Evolutionary conservation across 2,329 filamentous ascomycete species (phyloP).

Genomic region (Scedosporium dehoogii): DNA sequence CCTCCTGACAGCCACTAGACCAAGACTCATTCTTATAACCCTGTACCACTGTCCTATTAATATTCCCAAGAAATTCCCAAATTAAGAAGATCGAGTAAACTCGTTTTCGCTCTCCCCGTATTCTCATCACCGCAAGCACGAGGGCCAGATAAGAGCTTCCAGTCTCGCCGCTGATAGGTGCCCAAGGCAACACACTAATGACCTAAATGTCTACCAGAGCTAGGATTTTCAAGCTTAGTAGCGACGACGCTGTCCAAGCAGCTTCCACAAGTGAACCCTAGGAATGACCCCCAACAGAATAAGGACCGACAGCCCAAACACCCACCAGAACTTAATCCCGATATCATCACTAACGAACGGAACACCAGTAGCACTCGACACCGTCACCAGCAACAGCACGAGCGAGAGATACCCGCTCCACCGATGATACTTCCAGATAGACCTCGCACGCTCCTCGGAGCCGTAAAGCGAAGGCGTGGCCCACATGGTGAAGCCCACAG

Average conservation of each 20-base stretch:
- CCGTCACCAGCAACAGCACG: constrained; percentile 60
- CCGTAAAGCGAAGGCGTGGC: constrained; percentile 67
- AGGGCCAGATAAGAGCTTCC: too few relatives aligned
- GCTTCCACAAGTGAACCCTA: constrained; percentile 72
- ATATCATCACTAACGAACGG: constrained; percentile 60
- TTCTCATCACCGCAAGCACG: too few relatives aligned
- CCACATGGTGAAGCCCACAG: constrained; percentile 77
- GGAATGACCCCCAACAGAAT: constrained; percentile 64
- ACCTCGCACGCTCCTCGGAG: constrained; percentile 68
- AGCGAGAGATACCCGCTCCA: constrained; percentile 65
- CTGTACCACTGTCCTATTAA: too few relatives aligned
- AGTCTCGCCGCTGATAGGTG: too few relatives aligned
- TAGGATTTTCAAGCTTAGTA: background rate
- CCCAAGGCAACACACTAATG: too few relatives aligned
- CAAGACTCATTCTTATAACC: too few relatives aligned
- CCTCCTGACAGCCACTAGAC: too few relatives aligned
- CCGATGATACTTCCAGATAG: constrained; percentile 84
- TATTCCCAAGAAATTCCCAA: too few relatives aligned
- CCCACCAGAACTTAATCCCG: constrained; percentile 66
- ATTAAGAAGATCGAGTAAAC: too few relatives aligned
- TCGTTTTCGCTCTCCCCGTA: too few relatives aligned
- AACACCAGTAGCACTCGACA: constrained; percentile 67
- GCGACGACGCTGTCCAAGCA: constrained; percentile 23
- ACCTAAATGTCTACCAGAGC: too few relatives aligned
- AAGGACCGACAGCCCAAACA: constrained; percentile 55